Evolutionary conservation across 805 yeast genomes (phyloP).

Genomic region (Candida succiphila): DNA sequence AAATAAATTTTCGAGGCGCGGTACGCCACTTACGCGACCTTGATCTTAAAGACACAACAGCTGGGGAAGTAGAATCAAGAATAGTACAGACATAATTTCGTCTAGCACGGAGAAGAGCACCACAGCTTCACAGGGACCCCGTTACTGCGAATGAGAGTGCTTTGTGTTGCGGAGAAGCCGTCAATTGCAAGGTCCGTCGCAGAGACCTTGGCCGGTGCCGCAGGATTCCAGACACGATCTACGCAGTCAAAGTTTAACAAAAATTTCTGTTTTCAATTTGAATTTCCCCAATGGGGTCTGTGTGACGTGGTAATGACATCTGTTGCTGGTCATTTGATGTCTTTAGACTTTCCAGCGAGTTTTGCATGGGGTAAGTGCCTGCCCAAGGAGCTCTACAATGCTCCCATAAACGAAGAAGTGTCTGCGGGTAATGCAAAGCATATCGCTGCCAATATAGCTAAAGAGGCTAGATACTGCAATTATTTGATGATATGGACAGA

Average conservation of each 20-base stretch:
- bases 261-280: slow-evolving; percentile 69
- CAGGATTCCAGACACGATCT: slow-evolving; percentile 36
- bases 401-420: slow-evolving; percentile 39
- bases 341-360: slow-evolving; percentile 52
- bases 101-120: too few species aligned
- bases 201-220: slow-evolving; percentile 67
- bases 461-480: slow-evolving; percentile 52
- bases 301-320: slow-evolving; percentile 87
- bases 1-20: too few species aligned
- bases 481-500: slow-evolving; percentile 93
- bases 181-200: slow-evolving; percentile 87
- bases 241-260: slow-evolving; percentile 53
- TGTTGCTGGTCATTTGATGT: slow-evolving; percentile 78
- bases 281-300: slow-evolving; percentile 49
- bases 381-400: slow-evolving; percentile 61
- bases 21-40: too few species aligned
- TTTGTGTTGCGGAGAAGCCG: slow-evolving; percentile 96
- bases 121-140: too few species aligned
- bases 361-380: slow-evolving; percentile 58
- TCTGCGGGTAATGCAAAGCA: slow-evolving; percentile 27
- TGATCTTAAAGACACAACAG: neutral
- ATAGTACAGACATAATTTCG: too few species aligned
- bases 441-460: slow-evolving; percentile 55
- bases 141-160: too few species aligned
- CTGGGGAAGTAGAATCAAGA: too few species aligned